Conservation (phyloP, 306 rosid species). For the Prunus persica region DNA sequence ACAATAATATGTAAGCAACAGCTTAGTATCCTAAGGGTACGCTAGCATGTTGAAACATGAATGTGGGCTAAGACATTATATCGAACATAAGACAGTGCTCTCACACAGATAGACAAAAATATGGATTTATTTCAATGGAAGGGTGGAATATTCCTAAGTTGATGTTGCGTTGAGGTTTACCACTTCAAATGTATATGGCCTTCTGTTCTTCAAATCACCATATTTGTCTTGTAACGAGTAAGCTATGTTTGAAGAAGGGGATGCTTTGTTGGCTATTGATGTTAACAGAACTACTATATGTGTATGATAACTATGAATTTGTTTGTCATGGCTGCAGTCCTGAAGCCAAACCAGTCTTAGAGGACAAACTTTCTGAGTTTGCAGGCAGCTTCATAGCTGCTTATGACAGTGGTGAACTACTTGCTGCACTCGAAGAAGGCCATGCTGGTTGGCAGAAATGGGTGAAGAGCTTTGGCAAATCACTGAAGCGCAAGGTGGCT, state of each 20-base stretch:
- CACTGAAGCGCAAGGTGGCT: constrained; percentile 77
- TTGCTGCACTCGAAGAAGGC: constrained; percentile 79
- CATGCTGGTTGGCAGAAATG: constrained; percentile 91
- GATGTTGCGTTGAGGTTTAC: not conserved
- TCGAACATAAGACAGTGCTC: not conserved
- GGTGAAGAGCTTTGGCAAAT: constrained; percentile 92
- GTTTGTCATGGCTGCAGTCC: constrained; percentile 54
- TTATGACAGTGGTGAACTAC: constrained; percentile 70
- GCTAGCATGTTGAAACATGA: not conserved
- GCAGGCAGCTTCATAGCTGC: constrained; percentile 70
- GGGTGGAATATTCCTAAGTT: not conserved
- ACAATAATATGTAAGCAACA: not conserved
- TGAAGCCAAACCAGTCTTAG: constrained; percentile 66
- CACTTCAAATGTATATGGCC: not conserved
- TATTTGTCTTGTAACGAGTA: not conserved
- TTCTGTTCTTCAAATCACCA: not conserved
- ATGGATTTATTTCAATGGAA: not conserved
- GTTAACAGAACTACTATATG: not conserved
- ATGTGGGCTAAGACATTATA: not conserved
- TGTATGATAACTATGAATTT: not conserved
- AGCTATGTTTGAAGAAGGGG: not conserved
- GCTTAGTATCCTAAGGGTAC: not conserved
- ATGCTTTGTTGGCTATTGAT: not conserved
- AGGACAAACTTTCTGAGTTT: constrained; percentile 75
- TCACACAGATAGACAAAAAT: not conserved